Base-by-base conservation (phyloP, 257 asterid species). In the Plantago elongata region DNA sequence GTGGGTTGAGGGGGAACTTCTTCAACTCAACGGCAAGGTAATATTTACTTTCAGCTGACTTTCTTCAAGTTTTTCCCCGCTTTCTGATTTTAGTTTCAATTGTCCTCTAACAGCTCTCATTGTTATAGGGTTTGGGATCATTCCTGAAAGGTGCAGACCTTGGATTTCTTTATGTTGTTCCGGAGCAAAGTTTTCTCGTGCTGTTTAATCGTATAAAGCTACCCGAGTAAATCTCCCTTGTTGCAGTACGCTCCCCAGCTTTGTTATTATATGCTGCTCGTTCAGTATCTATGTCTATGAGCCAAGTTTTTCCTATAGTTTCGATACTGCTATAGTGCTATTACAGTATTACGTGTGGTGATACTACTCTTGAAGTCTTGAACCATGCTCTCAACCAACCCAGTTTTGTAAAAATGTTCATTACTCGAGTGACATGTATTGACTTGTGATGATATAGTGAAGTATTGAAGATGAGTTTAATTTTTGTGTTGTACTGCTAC, bases 1-100 rank as follows among this genome's bases (percentile, higher is more conserved):
- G 73, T 92, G 98, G 98, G 96, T 92, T 9, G 95, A 88, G 68
- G 98, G 98, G 2, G 97, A 92, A 74, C 95, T 92, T 71, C 79
- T 92, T 59, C 95, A 89, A 74, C 86, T 92, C 44, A 87, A 84
- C 12, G 95, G 98, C 74, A 92, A 78, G 98, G 98, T 92, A 78
- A 58, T 51, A 34, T 4, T 54, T 54, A 54, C 34, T 54, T 4
- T 54, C 15, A 11, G 43, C 13, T 11, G 43, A 40, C 42, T 11
- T 40, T 54, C 37, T 54, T 34, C 17, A 47, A 58, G 40, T 5
- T 49, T 57, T 56, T 4, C 49, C 29, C 62, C 13, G 56, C 40
- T 34, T 34, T 34, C 40, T 34, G 40, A 34, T 34, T 34, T 34
- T 7, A 34, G 8, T 34, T 1, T 1, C 43, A 9, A 27, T 8